These are phyloP conservation scores for Verticillium dahliae DNA, from an alignment of 2,329 filamentous ascomycete species.

Conservation along the genomic window DNA sequence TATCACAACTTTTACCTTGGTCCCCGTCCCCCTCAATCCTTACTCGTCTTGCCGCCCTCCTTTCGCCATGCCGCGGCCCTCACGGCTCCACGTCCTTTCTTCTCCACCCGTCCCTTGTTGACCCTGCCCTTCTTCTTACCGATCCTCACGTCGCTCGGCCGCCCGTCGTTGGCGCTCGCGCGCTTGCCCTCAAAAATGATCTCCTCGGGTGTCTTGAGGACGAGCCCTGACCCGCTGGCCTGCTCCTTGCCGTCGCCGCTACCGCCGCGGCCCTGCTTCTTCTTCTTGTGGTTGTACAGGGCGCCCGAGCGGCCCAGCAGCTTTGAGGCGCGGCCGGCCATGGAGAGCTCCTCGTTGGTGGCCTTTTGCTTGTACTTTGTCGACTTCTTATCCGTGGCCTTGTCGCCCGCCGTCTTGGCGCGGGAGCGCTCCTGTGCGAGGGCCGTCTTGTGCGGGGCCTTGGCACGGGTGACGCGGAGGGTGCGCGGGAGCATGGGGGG, in stretches of 20 bases:
- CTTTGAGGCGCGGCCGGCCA: conserved; percentile 66
- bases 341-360: conserved; percentile 62
- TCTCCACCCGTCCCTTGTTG: conserved; percentile 23
- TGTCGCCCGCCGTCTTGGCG: conserved; percentile 20
- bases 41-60: conserved; percentile 15
- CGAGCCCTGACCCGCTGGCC: conserved; percentile 14
- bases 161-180: conserved; percentile 60
- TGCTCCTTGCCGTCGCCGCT: conserved; percentile 13
- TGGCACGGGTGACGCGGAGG: conserved; percentile 81
- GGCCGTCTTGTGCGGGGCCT: conserved; percentile 58
- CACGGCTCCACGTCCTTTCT: conserved; percentile 28
- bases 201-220: conserved; percentile 52
- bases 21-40: background rate
- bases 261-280: background rate
- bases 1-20: background rate
- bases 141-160: conserved; percentile 54
- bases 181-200: conserved; percentile 79
- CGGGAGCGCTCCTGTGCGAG: conserved; percentile 43
- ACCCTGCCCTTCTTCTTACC: conserved; percentile 45
- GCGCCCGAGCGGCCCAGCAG: conserved; percentile 67
- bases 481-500: conserved; percentile 88
- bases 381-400: conserved; percentile 27
- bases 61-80: conserved; percentile 40
- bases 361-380: conserved; percentile 63
- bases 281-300: conserved; percentile 27